Percentiles rank a stretch among this genome's conserved stretches.
phyloP scores from a whole-genome alignment of 352 stramenopile species.

The Pythium myriotylum region DNA sequence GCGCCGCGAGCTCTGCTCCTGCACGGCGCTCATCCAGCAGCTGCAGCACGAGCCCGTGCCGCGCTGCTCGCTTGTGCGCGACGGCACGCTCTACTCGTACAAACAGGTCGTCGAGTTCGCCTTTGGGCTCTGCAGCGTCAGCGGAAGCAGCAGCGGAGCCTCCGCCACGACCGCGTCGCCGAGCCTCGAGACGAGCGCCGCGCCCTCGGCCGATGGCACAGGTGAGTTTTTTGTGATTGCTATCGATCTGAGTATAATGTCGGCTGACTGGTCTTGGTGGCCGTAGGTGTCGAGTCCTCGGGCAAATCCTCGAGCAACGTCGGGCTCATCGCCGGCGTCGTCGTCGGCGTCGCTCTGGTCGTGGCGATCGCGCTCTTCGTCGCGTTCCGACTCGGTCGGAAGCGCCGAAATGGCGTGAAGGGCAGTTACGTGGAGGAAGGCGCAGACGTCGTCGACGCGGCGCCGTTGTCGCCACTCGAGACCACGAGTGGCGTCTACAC shows the following conservation, averaged over 20 bases:
- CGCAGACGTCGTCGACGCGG: not conserved
- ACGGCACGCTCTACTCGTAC: not conserved
- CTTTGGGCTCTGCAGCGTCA: conserved; percentile 7
- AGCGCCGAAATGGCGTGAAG: not conserved
- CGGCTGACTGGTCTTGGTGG: too few relatives aligned
- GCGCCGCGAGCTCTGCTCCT: conserved; percentile 2
- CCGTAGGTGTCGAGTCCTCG: too few relatives aligned
- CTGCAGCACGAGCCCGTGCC: conserved; percentile 2
- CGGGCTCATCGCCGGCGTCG: conserved; percentile 10
- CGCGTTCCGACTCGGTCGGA: not conserved
- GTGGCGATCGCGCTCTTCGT: not conserved
- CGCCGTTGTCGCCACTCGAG: conserved; percentile 3
- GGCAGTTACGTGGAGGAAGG: not conserved
- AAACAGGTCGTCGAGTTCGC: conserved; percentile 8
- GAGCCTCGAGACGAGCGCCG: not conserved
- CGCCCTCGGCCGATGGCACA: not conserved
- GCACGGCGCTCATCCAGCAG: conserved; percentile 1
- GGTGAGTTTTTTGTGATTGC: too few relatives aligned
- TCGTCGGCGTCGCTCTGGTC: not conserved
- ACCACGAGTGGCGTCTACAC: too few relatives aligned
- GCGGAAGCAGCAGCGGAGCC: not conserved
- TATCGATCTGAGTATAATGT: too few relatives aligned
- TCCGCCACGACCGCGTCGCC: not conserved
- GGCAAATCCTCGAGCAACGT: conserved; percentile 2
- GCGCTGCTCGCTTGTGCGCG: conserved; percentile 1